These are phyloP conservation scores for Blastomyces silverae DNA, from an alignment of 2,329 filamentous ascomycete genomes.

Conservation along the genomic window DNA sequence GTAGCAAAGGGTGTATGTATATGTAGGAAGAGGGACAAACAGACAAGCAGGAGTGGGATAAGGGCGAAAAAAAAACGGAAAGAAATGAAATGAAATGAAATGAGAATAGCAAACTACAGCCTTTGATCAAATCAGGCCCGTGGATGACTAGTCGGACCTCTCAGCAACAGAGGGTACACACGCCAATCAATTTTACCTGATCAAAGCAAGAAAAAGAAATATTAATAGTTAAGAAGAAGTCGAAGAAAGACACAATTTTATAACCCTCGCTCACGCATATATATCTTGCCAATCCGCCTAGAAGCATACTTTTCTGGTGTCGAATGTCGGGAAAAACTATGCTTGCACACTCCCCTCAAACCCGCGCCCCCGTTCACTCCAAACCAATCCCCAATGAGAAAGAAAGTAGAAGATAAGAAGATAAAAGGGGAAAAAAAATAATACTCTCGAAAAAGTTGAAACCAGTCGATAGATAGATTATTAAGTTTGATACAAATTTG, in stretches of 20 bases:
- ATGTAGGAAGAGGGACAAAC: too few relatives aligned
- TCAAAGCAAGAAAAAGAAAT: conserved; percentile 18
- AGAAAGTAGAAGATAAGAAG: neutral
- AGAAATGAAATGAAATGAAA: too few relatives aligned
- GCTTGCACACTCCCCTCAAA: neutral
- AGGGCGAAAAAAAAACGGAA: conserved; percentile 25
- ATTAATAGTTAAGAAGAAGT: neutral
- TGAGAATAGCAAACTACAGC: conserved; percentile 12
- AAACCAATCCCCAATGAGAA: neutral
- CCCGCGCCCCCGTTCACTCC: neutral
- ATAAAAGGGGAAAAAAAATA: neutral
- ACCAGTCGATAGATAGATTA: conserved; percentile 16
- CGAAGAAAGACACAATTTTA: conserved; percentile 1
- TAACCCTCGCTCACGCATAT: neutral
- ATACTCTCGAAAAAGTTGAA: neutral
- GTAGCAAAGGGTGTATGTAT: neutral
- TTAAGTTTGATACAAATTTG: conserved; percentile 28
- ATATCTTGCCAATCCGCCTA: neutral
- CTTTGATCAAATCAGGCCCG: too few relatives aligned
- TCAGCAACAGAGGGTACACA: too few relatives aligned
- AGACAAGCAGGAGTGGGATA: conserved; percentile 16
- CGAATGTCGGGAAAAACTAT: neutral
- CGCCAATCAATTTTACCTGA: neutral
- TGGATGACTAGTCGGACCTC: conserved; percentile 15
- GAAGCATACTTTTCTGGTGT: neutral